Evolutionary conservation across 345 rosid species (phyloP), one percentile per base, ranked within the genome.

Genomic region (Lepidium aucheri): DNA sequence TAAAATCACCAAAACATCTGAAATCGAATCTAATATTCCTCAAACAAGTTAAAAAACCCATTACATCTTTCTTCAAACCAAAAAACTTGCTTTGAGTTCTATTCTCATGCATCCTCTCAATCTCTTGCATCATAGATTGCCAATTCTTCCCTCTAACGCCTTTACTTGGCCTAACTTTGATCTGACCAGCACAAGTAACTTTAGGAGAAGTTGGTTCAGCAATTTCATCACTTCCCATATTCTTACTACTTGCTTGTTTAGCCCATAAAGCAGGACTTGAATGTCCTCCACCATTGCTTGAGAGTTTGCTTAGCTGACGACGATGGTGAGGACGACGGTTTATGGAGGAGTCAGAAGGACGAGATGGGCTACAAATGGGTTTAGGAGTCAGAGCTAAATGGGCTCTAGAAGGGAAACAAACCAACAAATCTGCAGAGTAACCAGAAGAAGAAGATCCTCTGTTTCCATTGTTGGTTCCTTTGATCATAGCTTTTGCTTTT

Each of bases 171-270:
- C 85, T 76, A 42, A 87, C 91, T 80, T 85, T 93, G 83, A 93
- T 87, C 87, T 93, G 94, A 13, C 98, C 98, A 4, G 96, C 93
- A 17, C 98, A 93, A 1, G 95, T 93, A 7, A 93, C 96, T 70
- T 88, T 83, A 7, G 98, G 98, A 0, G 98, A 93, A 14, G 89
- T 83, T 3, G 98, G 98, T 41, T 93, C 98, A 0, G 83, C 50
- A 28, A 83, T 82, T 56, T 81, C 90, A 0, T 61, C 68, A 13
- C 56, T 41, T 0, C 81, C 87, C 68, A 80, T 75, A 28, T 78
- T 84, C 79, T 81, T 87, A 66, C 35, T 67, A 10, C 74, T 74
- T 13, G 72, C 72, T 66, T 74, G 74, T 66, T 84, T 86, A 40
- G 85, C 78, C 95, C 93, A 82, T n/a, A 83, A 59, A 8, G 78